Evolutionary conservation across 768 basidiomycete species (phyloP).

Genomic region (Amanita rubescens): DNA sequence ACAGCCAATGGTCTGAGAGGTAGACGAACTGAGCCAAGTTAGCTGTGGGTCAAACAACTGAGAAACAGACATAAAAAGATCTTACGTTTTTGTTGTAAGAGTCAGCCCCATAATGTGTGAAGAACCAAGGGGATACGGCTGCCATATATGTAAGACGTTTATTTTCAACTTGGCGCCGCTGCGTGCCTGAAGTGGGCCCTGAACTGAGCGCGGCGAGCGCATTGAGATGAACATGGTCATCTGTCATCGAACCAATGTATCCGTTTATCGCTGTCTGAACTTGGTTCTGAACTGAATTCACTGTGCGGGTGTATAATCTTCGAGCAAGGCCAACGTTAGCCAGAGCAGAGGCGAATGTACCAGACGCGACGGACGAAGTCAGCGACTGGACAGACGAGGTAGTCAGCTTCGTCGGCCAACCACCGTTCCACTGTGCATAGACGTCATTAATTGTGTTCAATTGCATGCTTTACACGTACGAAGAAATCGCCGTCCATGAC

Average conservation of each 20-base stretch:
- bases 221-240: slow-evolving; percentile 49
- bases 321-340: not conserved
- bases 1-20: slow-evolving; percentile 61
- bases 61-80: not conserved
- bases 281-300: slow-evolving; percentile 14
- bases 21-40: slow-evolving; percentile 45
- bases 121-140: slow-evolving; percentile 71
- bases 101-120: slow-evolving; percentile 64
- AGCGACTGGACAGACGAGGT: slow-evolving; percentile 27
- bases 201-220: slow-evolving; percentile 26
- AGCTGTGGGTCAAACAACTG: not conserved
- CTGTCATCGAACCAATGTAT: slow-evolving; percentile 40
- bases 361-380: slow-evolving; percentile 8
- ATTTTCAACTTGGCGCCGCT: slow-evolving; percentile 17
- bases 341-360: not conserved
- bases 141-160: slow-evolving; percentile 35
- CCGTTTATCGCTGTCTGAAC: slow-evolving; percentile 20
- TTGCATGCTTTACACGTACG: slow-evolving; percentile 27
- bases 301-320: slow-evolving; percentile 11
- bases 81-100: slow-evolving; percentile 64
- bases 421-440: slow-evolving; percentile 62
- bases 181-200: slow-evolving; percentile 1
- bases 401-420: slow-evolving; percentile 65
- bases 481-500: slow-evolving; percentile 56
- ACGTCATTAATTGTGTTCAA: slow-evolving; percentile 8